Percentiles rank a stretch among this genome's conserved stretches.
These are phyloP conservation scores for Myxozyma geophila DNA, from an alignment of 805 yeast genomes.

Conservation along the genomic window DNA sequence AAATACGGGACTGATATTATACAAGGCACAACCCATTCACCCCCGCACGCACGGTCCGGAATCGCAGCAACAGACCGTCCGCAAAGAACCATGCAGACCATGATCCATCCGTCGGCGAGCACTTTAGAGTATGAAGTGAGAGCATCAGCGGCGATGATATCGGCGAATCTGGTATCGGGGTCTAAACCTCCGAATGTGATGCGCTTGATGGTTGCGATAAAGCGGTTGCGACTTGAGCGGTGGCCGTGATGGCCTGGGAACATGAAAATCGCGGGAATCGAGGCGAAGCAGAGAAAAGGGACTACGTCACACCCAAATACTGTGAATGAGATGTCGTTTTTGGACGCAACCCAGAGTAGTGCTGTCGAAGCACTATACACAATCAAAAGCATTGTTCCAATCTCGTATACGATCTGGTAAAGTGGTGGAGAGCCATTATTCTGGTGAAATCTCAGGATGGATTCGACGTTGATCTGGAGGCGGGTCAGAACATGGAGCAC, in stretches of 20 bases:
- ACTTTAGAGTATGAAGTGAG: conserved; percentile 81
- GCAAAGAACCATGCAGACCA: conserved; percentile 53
- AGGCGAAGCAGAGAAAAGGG: conserved; percentile 49
- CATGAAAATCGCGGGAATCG: conserved; percentile 47
- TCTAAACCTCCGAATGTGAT: conserved; percentile 65
- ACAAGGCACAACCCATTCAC: conserved; percentile 47
- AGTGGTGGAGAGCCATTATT: conserved; percentile 36
- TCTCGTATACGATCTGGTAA: conserved; percentile 47
- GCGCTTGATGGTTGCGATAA: conserved; percentile 52
- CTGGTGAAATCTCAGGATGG: conserved; percentile 37
- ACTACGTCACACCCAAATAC: conserved; percentile 44
- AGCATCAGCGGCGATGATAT: conserved; percentile 81
- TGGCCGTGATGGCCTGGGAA: conserved; percentile 49
- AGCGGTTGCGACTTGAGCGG: conserved; percentile 48
- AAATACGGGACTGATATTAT: conserved; percentile 60
- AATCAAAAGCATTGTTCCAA: conserved; percentile 44
- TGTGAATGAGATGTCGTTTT: conserved; percentile 35
- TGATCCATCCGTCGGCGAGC: conserved; percentile 68
- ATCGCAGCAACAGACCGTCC: conserved; percentile 44
- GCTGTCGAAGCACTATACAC: conserved; percentile 40
- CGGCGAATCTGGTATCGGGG: conserved; percentile 64
- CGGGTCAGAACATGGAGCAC: conserved; percentile 40
- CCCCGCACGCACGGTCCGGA: conserved; percentile 48
- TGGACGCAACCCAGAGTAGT: conserved; percentile 41
- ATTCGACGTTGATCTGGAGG: conserved; percentile 40